These are phyloP conservation scores for Nyssa sinensis DNA, from an alignment of 148 eudicot genomes.

Conservation along the genomic window DNA sequence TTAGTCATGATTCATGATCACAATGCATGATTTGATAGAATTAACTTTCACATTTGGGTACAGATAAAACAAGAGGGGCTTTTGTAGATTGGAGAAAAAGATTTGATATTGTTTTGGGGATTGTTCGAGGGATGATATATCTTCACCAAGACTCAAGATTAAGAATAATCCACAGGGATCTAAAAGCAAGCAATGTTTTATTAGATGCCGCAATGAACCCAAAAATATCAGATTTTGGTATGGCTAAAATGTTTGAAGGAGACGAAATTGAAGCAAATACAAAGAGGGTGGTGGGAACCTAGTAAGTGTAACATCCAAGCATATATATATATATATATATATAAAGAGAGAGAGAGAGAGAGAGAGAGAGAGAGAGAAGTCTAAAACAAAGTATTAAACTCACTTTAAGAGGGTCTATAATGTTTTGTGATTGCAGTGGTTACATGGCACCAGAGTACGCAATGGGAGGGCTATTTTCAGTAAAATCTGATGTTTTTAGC, in stretches of 20 bases:
- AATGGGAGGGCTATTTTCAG: conserved; percentile 46
- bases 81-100: conserved; percentile 46
- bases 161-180: conserved; percentile 60
- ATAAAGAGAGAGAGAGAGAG: no score
- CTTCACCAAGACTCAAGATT: conserved; percentile 66
- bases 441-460: conserved; percentile 71
- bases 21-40: neutral
- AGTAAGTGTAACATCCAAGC: conserved; percentile 36
- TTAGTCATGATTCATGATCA: no score
- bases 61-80: conserved; percentile 37
- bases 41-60: neutral
- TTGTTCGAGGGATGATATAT: conserved; percentile 59
- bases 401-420: neutral
- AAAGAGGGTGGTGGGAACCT: conserved; percentile 57
- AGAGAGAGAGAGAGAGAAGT: no score
- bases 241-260: conserved; percentile 49
- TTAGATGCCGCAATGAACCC: conserved; percentile 53
- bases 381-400: neutral
- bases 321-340: no score
- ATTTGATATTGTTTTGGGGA: conserved; percentile 43
- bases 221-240: conserved; percentile 61
- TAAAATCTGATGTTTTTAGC: conserved; percentile 58
- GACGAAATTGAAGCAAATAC: conserved; percentile 51
- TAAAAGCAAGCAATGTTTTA: conserved; percentile 56
- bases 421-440: conserved; percentile 33